phyloP scores from a whole-genome alignment of 2,329 filamentous ascomycete species.

The Teratosphaeria epicoccoides region DNA sequence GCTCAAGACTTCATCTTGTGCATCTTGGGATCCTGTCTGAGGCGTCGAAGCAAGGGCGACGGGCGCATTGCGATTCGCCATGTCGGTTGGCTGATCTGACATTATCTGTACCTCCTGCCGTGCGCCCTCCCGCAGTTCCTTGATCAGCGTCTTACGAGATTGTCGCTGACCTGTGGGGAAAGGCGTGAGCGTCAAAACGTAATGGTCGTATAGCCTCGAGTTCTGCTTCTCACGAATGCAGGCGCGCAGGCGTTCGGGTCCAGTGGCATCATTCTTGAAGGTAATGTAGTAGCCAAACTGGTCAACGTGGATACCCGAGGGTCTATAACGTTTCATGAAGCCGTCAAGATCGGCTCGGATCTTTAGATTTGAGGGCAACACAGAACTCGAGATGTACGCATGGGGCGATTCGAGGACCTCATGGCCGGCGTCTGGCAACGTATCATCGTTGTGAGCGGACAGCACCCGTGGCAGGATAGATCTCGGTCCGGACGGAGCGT shows the following conservation, averaged over 20 bases:
- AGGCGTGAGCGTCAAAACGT: background rate
- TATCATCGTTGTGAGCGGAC: background rate
- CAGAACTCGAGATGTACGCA: slow-evolving; percentile 16
- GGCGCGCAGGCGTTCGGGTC: background rate
- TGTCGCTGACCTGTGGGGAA: slow-evolving; percentile 1
- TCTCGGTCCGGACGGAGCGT: background rate
- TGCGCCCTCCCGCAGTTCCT: background rate
- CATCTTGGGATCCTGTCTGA: background rate
- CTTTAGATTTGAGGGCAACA: slow-evolving; percentile 7
- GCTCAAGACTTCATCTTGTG: background rate
- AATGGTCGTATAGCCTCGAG: background rate
- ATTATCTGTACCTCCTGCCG: background rate
- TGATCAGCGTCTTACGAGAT: background rate
- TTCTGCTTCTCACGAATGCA: background rate
- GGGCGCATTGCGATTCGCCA: background rate
- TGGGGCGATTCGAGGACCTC: slow-evolving; percentile 10
- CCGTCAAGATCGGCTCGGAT: slow-evolving; percentile 11
- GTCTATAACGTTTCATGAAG: slow-evolving; percentile 2
- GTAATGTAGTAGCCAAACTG: slow-evolving; percentile 16
- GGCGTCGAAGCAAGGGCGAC: background rate
- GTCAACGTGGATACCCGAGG: slow-evolving; percentile 11
- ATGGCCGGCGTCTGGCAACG: background rate
- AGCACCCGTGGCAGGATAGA: background rate
- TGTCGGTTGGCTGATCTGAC: background rate
- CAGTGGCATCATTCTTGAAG: slow-evolving; percentile 6